Base-by-base conservation (phyloP, 495 filamentous ascomycete genomes). In the Podospora comata region DNA sequence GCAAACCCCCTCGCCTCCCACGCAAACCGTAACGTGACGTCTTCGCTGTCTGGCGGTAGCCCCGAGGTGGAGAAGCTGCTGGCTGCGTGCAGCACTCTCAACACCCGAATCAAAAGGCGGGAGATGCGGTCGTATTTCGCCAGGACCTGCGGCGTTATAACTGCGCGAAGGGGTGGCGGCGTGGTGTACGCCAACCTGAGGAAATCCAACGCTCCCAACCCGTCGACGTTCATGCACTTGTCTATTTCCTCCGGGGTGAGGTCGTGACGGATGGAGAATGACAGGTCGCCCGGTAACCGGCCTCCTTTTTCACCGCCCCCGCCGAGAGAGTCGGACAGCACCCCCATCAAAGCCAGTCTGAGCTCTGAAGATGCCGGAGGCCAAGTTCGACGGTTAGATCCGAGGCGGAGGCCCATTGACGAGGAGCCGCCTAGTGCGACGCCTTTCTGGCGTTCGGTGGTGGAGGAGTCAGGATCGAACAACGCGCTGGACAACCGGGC, bases 291-390 rank as follows among this genome's bases (percentile, higher is more conserved):
- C 0, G 93, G 92, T 2, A 97, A 80, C 28, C 90, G 85, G 2
- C 83, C 79, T 13, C 39, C 39, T 48, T 13, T 48, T 48, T 5
- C 34, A 5, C 34, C 34, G 5, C 34, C 34, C 34, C 34, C 34
- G 5, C 11, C 39, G 0, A 92, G 92, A 68, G 87, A 90, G 68
- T 97, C 94, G 2, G 85, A 86, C 15, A 99, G 82, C 15, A 97
- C 84, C 0, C 92, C 94, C 84, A 93, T 96, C 54, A 99, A 82
- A 16, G 92, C 92, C 2, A 97, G 83, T 1, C 92, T 88, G 32
- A 99, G 81, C 72, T 99, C 95, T 5, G 93, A 97, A 76, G 91
- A 95, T 39, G 93, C 92, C 7, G 95, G 94, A 27, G 94, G 94
- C 95, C 94, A 97, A 28, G 84, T 91, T 48, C 39, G 7, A 11